Base-by-base conservation (phyloP, 129 eudicot genomes). In the Silybum marianum region DNA sequence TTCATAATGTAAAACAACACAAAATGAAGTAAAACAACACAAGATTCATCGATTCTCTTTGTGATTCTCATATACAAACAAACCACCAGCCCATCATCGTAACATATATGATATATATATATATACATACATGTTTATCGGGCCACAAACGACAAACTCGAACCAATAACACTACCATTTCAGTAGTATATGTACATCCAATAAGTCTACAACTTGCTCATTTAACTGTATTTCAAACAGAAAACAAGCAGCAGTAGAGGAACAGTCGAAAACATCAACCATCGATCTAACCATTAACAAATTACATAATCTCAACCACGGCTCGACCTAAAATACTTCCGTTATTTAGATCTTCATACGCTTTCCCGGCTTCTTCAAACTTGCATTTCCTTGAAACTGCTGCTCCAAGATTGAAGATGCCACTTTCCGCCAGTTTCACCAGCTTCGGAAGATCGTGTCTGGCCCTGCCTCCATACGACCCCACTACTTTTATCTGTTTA, bases 381-480 rank as follows among this genome's bases (percentile, higher is more conserved):
- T 86, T 86, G 84, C 91, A 91, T 79, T 87, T 90, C 75, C 91
- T 91, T 78, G 99, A 93, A 75, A 96, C 99, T 40, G 99, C 97
- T 69, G 92, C 93, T 14, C 71, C 85, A 23, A 96, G 93, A 71
- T 91, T 88, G 54, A 96, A 96, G 19, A 87, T 91, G 34, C 99
- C 99, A 12, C 89, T 87, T 77, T 96, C 97, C 22, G 99, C 99
- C 60, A 96, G 86, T 82, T 88, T 93, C 62, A 96, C 88, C 73
- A 96, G 69, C 86, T 96, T 96, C 21, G 99, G 99, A 69, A 96
- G 93, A 87, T 96, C 99, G 28, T 96, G 97, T 72, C 99, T 86
- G 13, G 99, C 98, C 85, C 99, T 85, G 11, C 93, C 99, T 60
- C 99, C 99, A 79, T 96, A 96, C 4, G 99, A 96, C 19, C 99